phyloP scores from a whole-genome alignment of 345 rosid species.

The Camelina laxa region DNA sequence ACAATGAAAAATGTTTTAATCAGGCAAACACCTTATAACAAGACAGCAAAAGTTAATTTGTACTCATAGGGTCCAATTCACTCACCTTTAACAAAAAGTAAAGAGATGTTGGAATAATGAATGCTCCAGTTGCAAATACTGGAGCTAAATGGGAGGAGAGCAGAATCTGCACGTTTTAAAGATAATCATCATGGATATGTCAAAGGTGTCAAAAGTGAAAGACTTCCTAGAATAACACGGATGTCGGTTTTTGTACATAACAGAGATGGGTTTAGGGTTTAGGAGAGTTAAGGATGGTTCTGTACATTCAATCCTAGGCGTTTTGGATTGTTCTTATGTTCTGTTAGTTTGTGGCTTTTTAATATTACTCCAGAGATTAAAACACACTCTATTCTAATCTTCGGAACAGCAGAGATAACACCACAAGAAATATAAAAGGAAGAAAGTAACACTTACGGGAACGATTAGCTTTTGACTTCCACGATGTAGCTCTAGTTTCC shows the following conservation, averaged over 20 bases:
- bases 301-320: conserved; percentile 4
- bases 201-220: conserved; percentile 6
- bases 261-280: neutral
- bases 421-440: neutral
- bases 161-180: conserved; percentile 68
- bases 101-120: conserved; percentile 77
- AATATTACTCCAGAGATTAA: conserved; percentile 22
- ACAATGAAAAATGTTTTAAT: conserved; percentile 3
- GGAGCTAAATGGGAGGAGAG: conserved; percentile 67
- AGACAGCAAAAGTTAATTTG: conserved; percentile 18
- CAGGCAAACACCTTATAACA: conserved; percentile 10
- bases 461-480: conserved; percentile 87
- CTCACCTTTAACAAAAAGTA: conserved; percentile 90
- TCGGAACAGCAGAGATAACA: neutral
- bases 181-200: conserved; percentile 29
- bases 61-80: conserved; percentile 7
- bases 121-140: conserved; percentile 77
- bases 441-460: conserved; percentile 65
- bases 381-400: neutral
- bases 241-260: neutral
- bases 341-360: neutral
- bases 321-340: neutral
- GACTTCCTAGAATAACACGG: neutral
- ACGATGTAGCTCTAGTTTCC: conserved; percentile 88
- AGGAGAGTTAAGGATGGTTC: neutral